A percentile compares a stretch with the other conserved stretches of the same genome.
phyloP scores from a whole-genome alignment of 2,329 filamentous ascomycete genomes.

The Orbilia blumenaviensis region DNA sequence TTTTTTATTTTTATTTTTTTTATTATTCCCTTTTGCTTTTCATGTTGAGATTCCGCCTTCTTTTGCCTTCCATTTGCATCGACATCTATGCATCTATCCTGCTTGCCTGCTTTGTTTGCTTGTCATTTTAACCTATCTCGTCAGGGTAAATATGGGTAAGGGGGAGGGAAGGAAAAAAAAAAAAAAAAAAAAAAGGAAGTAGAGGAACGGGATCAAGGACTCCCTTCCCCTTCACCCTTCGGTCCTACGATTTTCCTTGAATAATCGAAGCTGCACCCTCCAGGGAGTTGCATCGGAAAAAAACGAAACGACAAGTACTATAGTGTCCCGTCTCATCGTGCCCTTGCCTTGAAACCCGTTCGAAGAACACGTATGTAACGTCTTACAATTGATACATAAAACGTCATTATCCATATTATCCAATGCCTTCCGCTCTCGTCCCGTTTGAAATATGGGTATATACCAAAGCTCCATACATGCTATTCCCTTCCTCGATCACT shows the following conservation, averaged over 20 bases:
- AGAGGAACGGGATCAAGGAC: constrained; percentile 8
- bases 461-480: constrained; percentile 13
- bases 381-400: constrained; percentile 41
- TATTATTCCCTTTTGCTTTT: background rate
- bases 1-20: constrained; percentile 21
- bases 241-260: constrained; percentile 53
- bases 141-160: constrained; percentile 34
- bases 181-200: background rate
- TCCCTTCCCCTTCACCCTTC: constrained; percentile 12
- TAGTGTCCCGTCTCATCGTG: constrained; percentile 11
- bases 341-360: constrained; percentile 17
- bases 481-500: constrained; percentile 21
- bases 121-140: constrained; percentile 50
- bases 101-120: constrained; percentile 1
- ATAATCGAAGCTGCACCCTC: constrained; percentile 12
- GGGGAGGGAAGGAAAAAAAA: background rate
- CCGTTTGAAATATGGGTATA: constrained; percentile 8
- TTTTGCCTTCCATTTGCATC: constrained; percentile 43
- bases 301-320: constrained; percentile 7
- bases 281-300: constrained; percentile 29
- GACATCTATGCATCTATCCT: constrained; percentile 14
- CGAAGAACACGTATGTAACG: constrained; percentile 45
- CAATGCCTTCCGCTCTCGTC: constrained; percentile 10
- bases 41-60: constrained; percentile 1
- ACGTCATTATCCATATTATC: constrained; percentile 37